A percentile compares a stretch with the other conserved stretches of the same genome.
Conservation (phyloP, 805 yeast species). For the Torulaspora quercuum region DNA sequence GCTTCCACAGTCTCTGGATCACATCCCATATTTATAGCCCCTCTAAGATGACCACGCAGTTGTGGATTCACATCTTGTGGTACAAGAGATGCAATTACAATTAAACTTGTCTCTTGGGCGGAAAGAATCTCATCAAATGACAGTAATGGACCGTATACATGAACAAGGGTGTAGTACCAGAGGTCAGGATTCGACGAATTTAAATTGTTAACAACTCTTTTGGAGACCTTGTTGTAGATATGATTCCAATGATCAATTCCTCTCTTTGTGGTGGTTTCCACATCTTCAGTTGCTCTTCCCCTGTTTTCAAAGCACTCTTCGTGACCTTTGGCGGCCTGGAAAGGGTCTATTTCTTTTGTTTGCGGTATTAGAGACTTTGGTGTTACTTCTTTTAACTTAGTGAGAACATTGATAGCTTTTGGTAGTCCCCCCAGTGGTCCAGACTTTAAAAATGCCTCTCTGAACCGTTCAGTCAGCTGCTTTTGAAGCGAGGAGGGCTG, state of each 20-base stretch:
- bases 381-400: constrained; percentile 58
- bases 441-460: constrained; percentile 77
- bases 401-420: constrained; percentile 74
- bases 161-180: constrained; percentile 65
- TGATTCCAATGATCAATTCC: constrained; percentile 70
- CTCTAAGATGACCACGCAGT: constrained; percentile 82
- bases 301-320: constrained; percentile 16
- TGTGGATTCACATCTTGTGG: constrained; percentile 96
- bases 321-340: constrained; percentile 26
- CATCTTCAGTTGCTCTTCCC: constrained; percentile 14
- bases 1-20: constrained; percentile 58
- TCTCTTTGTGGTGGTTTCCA: constrained; percentile 29
- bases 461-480: constrained; percentile 48
- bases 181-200: constrained; percentile 78
- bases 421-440: constrained; percentile 83
- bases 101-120: constrained; percentile 69
- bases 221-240: constrained; percentile 72
- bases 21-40: constrained; percentile 79
- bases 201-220: constrained; percentile 65
- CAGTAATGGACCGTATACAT: constrained; percentile 75
- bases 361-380: constrained; percentile 45
- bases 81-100: constrained; percentile 72
- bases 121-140: constrained; percentile 61
- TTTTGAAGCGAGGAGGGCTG: constrained; percentile 23
- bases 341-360: constrained; percentile 22